Base-by-base conservation (phyloP, 148 eudicot species). In the Hydrangea macrophylla region DNA sequence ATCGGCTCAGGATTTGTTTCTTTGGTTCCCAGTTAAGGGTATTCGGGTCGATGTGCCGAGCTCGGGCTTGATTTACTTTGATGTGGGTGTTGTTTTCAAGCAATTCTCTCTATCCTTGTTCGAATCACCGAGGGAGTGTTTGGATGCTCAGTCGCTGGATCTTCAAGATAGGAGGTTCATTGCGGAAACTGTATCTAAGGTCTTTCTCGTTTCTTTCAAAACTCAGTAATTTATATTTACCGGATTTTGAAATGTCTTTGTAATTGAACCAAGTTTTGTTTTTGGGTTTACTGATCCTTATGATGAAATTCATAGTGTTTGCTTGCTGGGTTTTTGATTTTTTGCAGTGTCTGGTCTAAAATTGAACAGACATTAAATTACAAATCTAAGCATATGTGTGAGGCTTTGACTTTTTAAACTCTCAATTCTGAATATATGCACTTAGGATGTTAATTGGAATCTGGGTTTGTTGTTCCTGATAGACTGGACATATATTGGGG, bases 81-180 rank as follows among this genome's bases (percentile, higher is more conserved):
- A 93, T 48, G 96, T 90, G 9, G 98, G 96, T 8, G 98, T 91
- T 58, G 98, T 93, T 28, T 80, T 51, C 20, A 93, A 93, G 73
- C 95, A 93, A 51, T 89, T 90, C 50, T 86, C 96, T 12, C 25
- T 88, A 18, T 93, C 98, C 2, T 64, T 84, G 55, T 93, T 93
- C 15, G 98, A 93, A 35, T 80, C 81, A 1, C 98, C 98, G 4
- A 76, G 79, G 15, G 92, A 88, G 13, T 93, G 98, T 71, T 54
- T 76, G 24, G 92, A 89, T 17, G 85, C 70, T 28, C 58, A 75
- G 39, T 51, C 58, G 20, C 75, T 72, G 13, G 79, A 71, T 68
- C 72, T 69, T 57, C 20, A 56, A 32, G 75, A 26, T 59, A 75
- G 73, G 27, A 56, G 32, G 12, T 45, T 39, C 17, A 57, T 76